Evolutionary conservation across 2,329 filamentous ascomycete genomes (phyloP).

Genomic region (Arachnopeziza araneosa): DNA sequence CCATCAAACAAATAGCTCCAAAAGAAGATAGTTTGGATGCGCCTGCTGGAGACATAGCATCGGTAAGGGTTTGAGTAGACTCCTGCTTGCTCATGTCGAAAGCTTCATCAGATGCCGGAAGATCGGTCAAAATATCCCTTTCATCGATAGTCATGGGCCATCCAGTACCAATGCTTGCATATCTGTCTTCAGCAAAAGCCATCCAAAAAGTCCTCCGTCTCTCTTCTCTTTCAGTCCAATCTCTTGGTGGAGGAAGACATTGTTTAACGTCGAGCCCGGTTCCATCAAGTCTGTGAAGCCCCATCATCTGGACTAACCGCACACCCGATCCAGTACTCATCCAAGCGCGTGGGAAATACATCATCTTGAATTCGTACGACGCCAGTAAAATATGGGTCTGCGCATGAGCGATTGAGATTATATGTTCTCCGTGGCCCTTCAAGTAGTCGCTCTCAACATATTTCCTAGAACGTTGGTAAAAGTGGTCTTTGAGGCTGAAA

Average conservation of each 20-base stretch:
- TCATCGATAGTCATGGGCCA: conserved; percentile 82
- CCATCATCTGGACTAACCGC: conserved; percentile 76
- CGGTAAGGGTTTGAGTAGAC: conserved; percentile 55
- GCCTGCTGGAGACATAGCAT: conserved; percentile 46
- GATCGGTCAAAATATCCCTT: conserved; percentile 62
- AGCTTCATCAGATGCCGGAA: conserved; percentile 75
- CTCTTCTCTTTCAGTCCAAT: conserved; percentile 80
- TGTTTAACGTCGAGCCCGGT: conserved; percentile 63
- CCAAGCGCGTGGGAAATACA: conserved; percentile 82
- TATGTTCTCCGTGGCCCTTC: conserved; percentile 68
- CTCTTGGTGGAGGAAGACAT: conserved; percentile 64
- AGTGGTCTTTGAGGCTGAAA: conserved; percentile 63
- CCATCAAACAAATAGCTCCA: conserved; percentile 66
- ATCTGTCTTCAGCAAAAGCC: conserved; percentile 74
- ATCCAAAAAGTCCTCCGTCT: conserved; percentile 82
- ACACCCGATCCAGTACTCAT: conserved; percentile 70
- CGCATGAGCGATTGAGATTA: conserved; percentile 72
- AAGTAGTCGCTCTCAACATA: conserved; percentile 74
- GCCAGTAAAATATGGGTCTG: conserved; percentile 74
- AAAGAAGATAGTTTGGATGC: conserved; percentile 63
- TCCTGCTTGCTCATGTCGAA: conserved; percentile 63
- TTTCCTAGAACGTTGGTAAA: conserved; percentile 76
- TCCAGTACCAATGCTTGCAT: conserved; percentile 81
- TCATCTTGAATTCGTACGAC: conserved; percentile 75
- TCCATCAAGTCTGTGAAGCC: conserved; percentile 71